Base-by-base conservation (phyloP, 495 filamentous ascomycete genomes). In the Penicillium chermesinum region DNA sequence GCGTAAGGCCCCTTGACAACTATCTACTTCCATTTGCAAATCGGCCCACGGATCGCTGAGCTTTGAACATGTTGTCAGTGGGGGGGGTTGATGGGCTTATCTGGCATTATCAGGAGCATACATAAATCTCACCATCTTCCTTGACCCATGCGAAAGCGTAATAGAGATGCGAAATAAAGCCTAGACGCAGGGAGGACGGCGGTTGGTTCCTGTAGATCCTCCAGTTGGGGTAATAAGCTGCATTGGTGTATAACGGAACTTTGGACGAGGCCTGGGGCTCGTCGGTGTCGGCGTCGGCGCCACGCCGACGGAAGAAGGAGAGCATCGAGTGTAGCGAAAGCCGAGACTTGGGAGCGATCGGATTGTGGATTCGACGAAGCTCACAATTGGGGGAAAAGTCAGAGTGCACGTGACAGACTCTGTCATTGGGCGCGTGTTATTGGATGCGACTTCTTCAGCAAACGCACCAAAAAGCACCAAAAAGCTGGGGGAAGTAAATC, bases 211-310 rank as follows among this genome's bases (percentile, higher is more conserved):
- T 75, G 63, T 93, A 91, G 25, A 91, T 79, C 38, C 83, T 74
- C 78, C 84, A 88, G 63, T 93, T 95, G 2, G 89, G 88, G 72
- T 90, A 95, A 66, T 93, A 94, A n/a, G 87, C 85, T 16, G 84
- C 89, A 65, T 95, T 95, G 22, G 64, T 52, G 60, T 62, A 75
- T 41, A 73, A 60, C 17, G 70, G 70, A 17, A 75, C 62, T 33
- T 75, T 63, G 30, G 67, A 66, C 9, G 61, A 65, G 47, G 41
- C 60, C 34, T 41, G 44, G 38, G 52, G 48, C 41, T 54, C 56
- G 45, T 62, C 53, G 47, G 59, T 43, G 32, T 54, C 55, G 55
- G 58, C 50, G 56, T 60, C 53, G 43, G 34, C 47, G 50, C 36
- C 42, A 38, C 49, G 54, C 25, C 50, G 54, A 39, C 56, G 56